A percentile compares a stretch with the other conserved stretches of the same genome.
Evolutionary conservation across 768 basidiomycete species (phyloP).

Genomic region (Clavulina sp.): DNA sequence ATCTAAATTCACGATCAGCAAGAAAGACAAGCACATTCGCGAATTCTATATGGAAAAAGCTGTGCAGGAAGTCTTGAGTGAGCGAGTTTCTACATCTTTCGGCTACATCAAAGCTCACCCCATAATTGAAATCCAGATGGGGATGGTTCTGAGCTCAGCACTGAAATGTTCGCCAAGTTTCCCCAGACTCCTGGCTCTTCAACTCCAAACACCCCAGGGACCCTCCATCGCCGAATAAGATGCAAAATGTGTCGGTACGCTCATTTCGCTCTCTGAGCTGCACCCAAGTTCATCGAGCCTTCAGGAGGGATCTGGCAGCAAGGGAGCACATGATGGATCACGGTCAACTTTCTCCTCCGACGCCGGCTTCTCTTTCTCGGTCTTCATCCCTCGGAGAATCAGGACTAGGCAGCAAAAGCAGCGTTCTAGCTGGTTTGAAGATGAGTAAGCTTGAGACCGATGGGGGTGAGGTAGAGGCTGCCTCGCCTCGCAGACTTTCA

Average conservation of each 20-base stretch:
- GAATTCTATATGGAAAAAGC: conserved; percentile 73
- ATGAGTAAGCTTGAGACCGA: not conserved
- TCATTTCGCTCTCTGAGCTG: not conserved
- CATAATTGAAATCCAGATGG: conserved; percentile 34
- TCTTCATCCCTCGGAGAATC: conserved; percentile 3
- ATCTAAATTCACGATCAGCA: conserved; percentile 49
- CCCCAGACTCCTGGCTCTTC: conserved; percentile 50
- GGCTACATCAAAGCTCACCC: not conserved
- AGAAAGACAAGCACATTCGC: conserved; percentile 47
- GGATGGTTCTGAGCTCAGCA: conserved; percentile 44
- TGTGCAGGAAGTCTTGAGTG: conserved; percentile 62
- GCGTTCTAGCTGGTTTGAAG: not conserved
- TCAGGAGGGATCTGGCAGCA: conserved; percentile 66
- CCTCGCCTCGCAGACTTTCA: not conserved
- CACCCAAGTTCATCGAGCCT: not conserved
- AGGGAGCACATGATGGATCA: conserved; percentile 92
- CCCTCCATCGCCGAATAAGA: conserved; percentile 48
- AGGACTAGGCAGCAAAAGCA: not conserved
- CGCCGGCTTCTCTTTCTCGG: conserved; percentile 28
- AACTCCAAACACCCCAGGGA: conserved; percentile 38
- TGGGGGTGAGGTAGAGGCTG: not conserved
- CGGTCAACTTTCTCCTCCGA: conserved; percentile 38
- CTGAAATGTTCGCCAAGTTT: conserved; percentile 60
- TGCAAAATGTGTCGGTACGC: conserved; percentile 81
- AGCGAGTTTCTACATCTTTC: conserved; percentile 17